Conservation (phyloP, 2,329 filamentous ascomycete species). For the Diplodia mutila region DNA sequence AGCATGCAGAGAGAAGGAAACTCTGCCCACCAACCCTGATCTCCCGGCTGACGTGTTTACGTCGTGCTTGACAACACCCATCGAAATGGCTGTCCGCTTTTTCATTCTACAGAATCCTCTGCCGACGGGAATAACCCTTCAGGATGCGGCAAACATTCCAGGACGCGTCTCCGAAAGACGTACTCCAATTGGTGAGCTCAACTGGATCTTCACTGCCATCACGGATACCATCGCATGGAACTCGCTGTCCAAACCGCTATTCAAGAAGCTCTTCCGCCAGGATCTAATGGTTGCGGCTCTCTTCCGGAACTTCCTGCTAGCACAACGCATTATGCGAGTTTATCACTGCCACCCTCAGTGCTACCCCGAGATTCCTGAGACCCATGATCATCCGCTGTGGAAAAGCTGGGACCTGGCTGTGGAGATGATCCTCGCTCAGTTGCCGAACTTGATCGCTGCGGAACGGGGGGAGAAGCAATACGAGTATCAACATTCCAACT, state of each 20-base stretch:
- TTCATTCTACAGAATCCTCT: conserved; percentile 92
- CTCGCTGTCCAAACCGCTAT: conserved; percentile 82
- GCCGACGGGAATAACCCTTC: conserved; percentile 68
- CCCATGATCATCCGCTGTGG: conserved; percentile 93
- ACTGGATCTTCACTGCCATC: conserved; percentile 99
- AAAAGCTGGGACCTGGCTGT: conserved; percentile 97
- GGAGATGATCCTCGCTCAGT: conserved; percentile 88
- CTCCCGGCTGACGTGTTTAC: conserved; percentile 95
- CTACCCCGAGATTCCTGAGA: conserved; percentile 88
- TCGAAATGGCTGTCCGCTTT: conserved; percentile 95
- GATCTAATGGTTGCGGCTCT: conserved; percentile 98
- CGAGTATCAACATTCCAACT: conserved; percentile 90
- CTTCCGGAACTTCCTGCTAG: conserved; percentile 93
- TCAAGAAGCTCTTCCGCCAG: conserved; percentile 96
- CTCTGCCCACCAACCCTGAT: conserved; percentile 89
- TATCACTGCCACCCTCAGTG: conserved; percentile 96
- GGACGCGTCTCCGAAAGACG: conserved; percentile 89
- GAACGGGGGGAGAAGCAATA: conserved; percentile 77
- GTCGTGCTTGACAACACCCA: conserved; percentile 92
- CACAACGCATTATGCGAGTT: conserved; percentile 92
- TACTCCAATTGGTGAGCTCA: conserved; percentile 92
- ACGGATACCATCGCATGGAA: conserved; percentile 99
- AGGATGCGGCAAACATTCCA: conserved; percentile 85
- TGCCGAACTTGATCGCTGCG: conserved; percentile 79
- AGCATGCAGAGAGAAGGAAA: conserved; percentile 87